phyloP scores from a whole-genome alignment of 2,329 filamentous ascomycete genomes.

The Colletotrichum endophyticum region DNA sequence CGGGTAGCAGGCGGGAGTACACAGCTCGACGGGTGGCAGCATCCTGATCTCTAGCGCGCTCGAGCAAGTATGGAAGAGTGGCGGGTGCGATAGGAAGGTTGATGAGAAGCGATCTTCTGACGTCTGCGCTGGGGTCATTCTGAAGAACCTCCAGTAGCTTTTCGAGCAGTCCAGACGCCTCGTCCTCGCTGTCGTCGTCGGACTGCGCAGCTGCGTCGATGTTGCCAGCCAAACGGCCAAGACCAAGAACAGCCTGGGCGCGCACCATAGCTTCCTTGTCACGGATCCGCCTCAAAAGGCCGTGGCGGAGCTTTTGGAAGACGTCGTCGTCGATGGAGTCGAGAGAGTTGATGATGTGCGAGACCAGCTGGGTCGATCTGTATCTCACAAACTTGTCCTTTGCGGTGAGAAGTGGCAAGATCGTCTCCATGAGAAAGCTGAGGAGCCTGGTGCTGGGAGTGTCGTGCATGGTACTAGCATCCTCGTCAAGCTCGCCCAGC shows the following conservation, averaged over 20 bases:
- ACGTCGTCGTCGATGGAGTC: slow-evolving; percentile 92
- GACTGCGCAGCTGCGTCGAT: slow-evolving; percentile 73
- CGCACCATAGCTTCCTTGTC: slow-evolving; percentile 95
- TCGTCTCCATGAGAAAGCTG: slow-evolving; percentile 72
- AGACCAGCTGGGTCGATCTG: slow-evolving; percentile 85
- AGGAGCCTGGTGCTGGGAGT: slow-evolving; percentile 85
- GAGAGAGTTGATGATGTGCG: slow-evolving; percentile 90
- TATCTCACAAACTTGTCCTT: slow-evolving; percentile 96
- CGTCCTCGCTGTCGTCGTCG: slow-evolving; percentile 71
- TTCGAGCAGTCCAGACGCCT: slow-evolving; percentile 73
- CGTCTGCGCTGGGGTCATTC: slow-evolving; percentile 93
- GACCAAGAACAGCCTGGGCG: slow-evolving; percentile 87
- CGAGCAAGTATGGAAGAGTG: slow-evolving; percentile 85
- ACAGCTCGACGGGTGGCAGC: slow-evolving; percentile 82
- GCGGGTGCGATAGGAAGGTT: slow-evolving; percentile 87
- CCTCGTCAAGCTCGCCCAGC: slow-evolving; percentile 67
- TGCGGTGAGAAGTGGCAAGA: slow-evolving; percentile 77
- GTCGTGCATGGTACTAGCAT: slow-evolving; percentile 75
- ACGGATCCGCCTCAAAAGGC: slow-evolving; percentile 82
- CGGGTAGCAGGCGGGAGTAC: slow-evolving; percentile 86
- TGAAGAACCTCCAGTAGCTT: slow-evolving; percentile 89
- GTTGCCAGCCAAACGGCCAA: slow-evolving; percentile 84
- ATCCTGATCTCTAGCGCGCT: slow-evolving; percentile 89
- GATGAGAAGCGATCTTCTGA: slow-evolving; percentile 83
- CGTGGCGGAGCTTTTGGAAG: slow-evolving; percentile 81